Evolutionary conservation across 2,329 filamentous ascomycete species (phyloP), one percentile per base, ranked within the genome.

Genomic region (Leptographium lundbergii): DNA sequence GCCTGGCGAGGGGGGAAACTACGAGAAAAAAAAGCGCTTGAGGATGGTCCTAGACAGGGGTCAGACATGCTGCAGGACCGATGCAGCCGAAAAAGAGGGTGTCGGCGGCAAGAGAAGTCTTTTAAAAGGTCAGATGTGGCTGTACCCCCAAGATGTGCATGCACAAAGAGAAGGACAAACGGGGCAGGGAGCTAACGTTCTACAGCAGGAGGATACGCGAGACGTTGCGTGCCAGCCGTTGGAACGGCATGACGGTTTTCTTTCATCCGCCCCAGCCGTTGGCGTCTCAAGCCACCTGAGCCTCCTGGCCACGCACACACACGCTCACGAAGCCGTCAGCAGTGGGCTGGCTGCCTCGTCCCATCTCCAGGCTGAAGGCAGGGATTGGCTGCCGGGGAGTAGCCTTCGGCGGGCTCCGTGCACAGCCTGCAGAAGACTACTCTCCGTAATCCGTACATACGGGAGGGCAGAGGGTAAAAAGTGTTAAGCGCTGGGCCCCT

Each of bases 71-170:
- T 55, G 58, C 60, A 57, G 54, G 58, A 56, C 57, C 61, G 59
- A 58, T 54, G 58, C 36, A n/a, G n/a, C 42, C n/a, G 53, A 56
- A 9, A 9, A 48, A 56, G 54, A 34, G 32, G 48, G 36, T 17
- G 61, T 63, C 68, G 70, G 73, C 74, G 74, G 73, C 69, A 74
- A 73, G 68, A 74, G 70, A 60, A 66, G 71, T 63, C 61, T 68
- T 71, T 64, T 74, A 69, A 76, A 73, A 74, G 73, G 74, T 68
- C 67, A 10, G 54, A 48, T 24, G 36, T 65, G 60, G 34, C 51
- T 25, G 56, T 42, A 32, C 34, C 47, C 51, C 50, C 54, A 39
- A 29, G 32, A 57, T 56, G 47, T 56, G 59, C 52, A 50, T 57
- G 59, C 57, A 59, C 56, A 54, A 57, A 29, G 17, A 22, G 9